A percentile compares a stretch with the other conserved stretches of the same genome.
Conservation (phyloP, 495 filamentous ascomycete species). For the Lophiostoma macrostomum region DNA sequence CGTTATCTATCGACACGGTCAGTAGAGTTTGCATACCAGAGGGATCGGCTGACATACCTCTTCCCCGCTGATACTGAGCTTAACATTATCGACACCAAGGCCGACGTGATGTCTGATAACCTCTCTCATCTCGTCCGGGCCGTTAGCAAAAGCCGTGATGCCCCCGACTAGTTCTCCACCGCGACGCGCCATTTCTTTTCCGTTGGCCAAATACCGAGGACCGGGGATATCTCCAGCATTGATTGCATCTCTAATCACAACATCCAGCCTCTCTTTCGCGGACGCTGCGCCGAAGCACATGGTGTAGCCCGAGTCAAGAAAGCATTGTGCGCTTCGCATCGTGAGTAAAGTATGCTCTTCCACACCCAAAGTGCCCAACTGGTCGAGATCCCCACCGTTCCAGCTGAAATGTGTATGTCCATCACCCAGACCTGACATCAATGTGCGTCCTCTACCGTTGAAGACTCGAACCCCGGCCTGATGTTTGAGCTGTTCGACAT, state of each 20-base stretch:
- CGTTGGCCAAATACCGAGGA: constrained; percentile 50
- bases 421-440: constrained; percentile 52
- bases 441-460: constrained; percentile 44
- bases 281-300: constrained; percentile 52
- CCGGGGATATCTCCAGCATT: constrained; percentile 54
- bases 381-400: constrained; percentile 38
- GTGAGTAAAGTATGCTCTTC: not conserved
- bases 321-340: not conserved
- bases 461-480: constrained; percentile 36
- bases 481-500: no score
- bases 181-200: constrained; percentile 47
- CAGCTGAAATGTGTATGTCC: constrained; percentile 52
- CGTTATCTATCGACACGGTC: no score
- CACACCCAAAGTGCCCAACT: not conserved
- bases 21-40: no score
- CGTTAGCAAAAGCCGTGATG: constrained; percentile 51
- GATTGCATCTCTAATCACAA: constrained; percentile 55
- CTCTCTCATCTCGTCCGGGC: constrained; percentile 47
- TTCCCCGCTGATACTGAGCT: constrained; percentile 54
- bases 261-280: constrained; percentile 49
- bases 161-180: constrained; percentile 48
- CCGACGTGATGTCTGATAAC: constrained; percentile 46
- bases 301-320: not conserved
- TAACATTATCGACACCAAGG: constrained; percentile 52
- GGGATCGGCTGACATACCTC: no score